Percentiles rank a stretch among this genome's conserved stretches.
Evolutionary conservation across 495 filamentous ascomycete species (phyloP).

Genomic region (Aspergillus sclerotioniger): DNA sequence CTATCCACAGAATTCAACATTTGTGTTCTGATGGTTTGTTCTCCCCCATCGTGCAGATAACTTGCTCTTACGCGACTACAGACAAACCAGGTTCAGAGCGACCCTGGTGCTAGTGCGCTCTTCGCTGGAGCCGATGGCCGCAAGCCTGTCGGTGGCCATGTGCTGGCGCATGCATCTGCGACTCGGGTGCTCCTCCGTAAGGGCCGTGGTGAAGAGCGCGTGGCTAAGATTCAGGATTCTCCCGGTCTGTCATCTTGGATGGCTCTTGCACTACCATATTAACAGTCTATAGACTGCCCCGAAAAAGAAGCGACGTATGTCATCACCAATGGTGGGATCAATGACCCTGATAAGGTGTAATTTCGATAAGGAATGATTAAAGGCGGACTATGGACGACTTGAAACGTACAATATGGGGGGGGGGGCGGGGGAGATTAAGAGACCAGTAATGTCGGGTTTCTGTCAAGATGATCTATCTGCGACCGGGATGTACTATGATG

Average conservation of each 20-base stretch:
- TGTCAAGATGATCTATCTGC: no score
- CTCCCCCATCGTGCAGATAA: neutral
- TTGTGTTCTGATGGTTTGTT: constrained; percentile 65
- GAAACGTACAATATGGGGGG: neutral
- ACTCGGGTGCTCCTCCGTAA: constrained; percentile 74
- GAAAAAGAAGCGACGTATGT: constrained; percentile 77
- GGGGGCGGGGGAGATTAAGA: neutral
- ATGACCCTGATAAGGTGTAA: constrained; percentile 63
- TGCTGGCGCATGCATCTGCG: constrained; percentile 75
- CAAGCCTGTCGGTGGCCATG: constrained; percentile 74
- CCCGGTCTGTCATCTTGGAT: constrained; percentile 49
- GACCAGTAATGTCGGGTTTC: no score
- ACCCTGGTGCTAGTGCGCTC: constrained; percentile 77
- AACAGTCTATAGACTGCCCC: constrained; percentile 56
- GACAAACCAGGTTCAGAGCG: constrained; percentile 81
- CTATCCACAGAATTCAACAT: constrained; percentile 74
- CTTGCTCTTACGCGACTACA: constrained; percentile 21
- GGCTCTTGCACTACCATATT: constrained; percentile 7
- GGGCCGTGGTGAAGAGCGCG: constrained; percentile 74
- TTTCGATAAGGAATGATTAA: neutral
- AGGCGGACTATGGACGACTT: neutral
- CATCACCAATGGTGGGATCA: constrained; percentile 76
- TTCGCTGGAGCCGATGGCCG: constrained; percentile 76
- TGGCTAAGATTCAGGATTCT: constrained; percentile 78
- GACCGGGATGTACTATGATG: no score